Conservation (phyloP, 208 protist genomes). For the Crithidia expoeki region DNA sequence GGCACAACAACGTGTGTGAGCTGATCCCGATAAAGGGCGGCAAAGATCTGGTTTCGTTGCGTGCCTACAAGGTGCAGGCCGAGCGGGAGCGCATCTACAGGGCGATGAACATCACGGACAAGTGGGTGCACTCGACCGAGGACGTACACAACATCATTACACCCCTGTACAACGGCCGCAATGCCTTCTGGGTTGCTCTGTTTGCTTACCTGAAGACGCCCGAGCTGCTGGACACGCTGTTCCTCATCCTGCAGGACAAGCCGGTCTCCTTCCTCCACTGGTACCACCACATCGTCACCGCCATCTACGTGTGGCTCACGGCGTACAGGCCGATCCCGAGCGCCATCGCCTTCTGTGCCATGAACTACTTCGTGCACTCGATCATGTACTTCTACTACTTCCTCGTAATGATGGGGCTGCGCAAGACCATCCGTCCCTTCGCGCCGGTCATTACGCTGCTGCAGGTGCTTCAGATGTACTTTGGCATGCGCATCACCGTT, state of each 20-base stretch:
- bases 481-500: slow-evolving; percentile 66
- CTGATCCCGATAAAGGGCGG: slow-evolving; percentile 8
- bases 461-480: slow-evolving; percentile 89
- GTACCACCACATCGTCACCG: slow-evolving; percentile 89
- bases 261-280: slow-evolving; percentile 80
- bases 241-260: slow-evolving; percentile 74
- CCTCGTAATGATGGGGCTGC: slow-evolving; percentile 54
- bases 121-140: slow-evolving; percentile 11
- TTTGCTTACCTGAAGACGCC: slow-evolving; percentile 75
- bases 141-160: slow-evolving; percentile 10
- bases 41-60: slow-evolving; percentile 18
- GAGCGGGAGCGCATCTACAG: slow-evolving; percentile 24
- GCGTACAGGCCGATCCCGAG: slow-evolving; percentile 37
- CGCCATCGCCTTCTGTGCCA: slow-evolving; percentile 81
- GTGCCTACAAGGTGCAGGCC: slow-evolving; percentile 8
- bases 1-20: slow-evolving; percentile 24
- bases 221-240: slow-evolving; percentile 74
- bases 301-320: slow-evolving; percentile 88
- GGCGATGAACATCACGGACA: slow-evolving; percentile 51
- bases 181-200: slow-evolving; percentile 45
- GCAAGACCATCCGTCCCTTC: slow-evolving; percentile 57
- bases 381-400: slow-evolving; percentile 95
- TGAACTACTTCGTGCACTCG: slow-evolving; percentile 93
- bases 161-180: slow-evolving; percentile 25
- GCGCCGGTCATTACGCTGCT: slow-evolving; percentile 76